phyloP scores from a whole-genome alignment of 208 protist genomes.

The Wallacemonas sp. region DNA sequence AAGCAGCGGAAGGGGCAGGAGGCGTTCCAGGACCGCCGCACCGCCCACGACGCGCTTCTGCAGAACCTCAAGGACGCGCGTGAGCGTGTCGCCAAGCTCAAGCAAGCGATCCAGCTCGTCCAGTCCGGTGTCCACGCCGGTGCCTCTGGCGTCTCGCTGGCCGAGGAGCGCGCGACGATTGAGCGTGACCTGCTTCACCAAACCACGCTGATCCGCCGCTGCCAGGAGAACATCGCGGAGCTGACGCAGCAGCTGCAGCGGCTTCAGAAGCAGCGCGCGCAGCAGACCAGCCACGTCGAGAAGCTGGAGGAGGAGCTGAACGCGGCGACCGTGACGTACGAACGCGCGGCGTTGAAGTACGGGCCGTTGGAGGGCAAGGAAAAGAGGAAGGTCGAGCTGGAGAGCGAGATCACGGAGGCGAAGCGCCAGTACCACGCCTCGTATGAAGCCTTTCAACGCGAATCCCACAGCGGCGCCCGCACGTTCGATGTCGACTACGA shows the following conservation, averaged over 20 bases:
- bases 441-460: slow-evolving; percentile 66
- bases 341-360: slow-evolving; percentile 33
- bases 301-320: slow-evolving; percentile 33
- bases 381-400: slow-evolving; percentile 37
- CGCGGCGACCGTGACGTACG: slow-evolving; percentile 34
- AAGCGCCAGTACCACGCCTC: slow-evolving; percentile 59
- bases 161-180: slow-evolving; percentile 68
- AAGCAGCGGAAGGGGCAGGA: slow-evolving; percentile 38
- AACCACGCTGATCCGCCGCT: slow-evolving; percentile 40
- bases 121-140: slow-evolving; percentile 79
- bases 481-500: slow-evolving; percentile 78
- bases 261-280: slow-evolving; percentile 37
- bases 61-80: slow-evolving; percentile 49
- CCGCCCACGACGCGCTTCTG: slow-evolving; percentile 43
- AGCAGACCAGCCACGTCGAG: slow-evolving; percentile 30
- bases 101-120: slow-evolving; percentile 68
- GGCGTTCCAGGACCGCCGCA: slow-evolving; percentile 43
- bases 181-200: slow-evolving; percentile 65
- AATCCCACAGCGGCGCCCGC: slow-evolving; percentile 34
- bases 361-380: slow-evolving; percentile 39
- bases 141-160: slow-evolving; percentile 74
- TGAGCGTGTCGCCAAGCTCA: slow-evolving; percentile 60
- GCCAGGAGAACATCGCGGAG: slow-evolving; percentile 46
- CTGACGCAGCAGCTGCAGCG: slow-evolving; percentile 50
- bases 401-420: slow-evolving; percentile 38